phyloP scores from a whole-genome alignment of 2,329 filamentous ascomycete species.

The Aureobasidium sp. region DNA sequence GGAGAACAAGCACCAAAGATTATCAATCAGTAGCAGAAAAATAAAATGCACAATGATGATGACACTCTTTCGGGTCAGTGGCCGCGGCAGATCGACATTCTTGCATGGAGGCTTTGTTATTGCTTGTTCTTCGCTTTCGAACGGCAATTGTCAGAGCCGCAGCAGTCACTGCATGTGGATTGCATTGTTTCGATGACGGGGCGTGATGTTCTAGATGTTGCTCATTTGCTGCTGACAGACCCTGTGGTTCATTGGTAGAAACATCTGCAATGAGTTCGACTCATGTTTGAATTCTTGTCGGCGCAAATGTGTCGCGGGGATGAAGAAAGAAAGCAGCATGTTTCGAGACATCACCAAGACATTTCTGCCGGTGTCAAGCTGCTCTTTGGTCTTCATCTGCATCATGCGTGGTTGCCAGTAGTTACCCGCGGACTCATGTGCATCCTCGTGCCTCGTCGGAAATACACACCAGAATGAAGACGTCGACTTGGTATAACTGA shows the following conservation, averaged over 20 bases:
- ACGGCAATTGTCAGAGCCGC: neutral
- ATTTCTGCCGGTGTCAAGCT: neutral
- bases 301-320: no score
- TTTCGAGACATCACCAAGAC: neutral
- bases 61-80: neutral
- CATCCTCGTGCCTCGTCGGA: neutral
- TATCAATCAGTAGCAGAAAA: neutral
- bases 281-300: no score
- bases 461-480: neutral
- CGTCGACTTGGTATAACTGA: neutral
- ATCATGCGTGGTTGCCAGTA: neutral
- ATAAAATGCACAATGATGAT: neutral
- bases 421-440: neutral
- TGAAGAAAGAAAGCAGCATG: no score
- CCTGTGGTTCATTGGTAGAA: neutral
- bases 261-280: no score
- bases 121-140: neutral
- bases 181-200: neutral
- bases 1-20: neutral
- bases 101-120: neutral
- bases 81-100: neutral
- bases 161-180: neutral
- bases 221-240: neutral
- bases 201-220: neutral
- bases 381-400: neutral